A percentile compares a stretch with the other conserved stretches of the same genome.
Conservation (phyloP, 371 early-diverging fungal species). For the Fennellomyces sp. region DNA sequence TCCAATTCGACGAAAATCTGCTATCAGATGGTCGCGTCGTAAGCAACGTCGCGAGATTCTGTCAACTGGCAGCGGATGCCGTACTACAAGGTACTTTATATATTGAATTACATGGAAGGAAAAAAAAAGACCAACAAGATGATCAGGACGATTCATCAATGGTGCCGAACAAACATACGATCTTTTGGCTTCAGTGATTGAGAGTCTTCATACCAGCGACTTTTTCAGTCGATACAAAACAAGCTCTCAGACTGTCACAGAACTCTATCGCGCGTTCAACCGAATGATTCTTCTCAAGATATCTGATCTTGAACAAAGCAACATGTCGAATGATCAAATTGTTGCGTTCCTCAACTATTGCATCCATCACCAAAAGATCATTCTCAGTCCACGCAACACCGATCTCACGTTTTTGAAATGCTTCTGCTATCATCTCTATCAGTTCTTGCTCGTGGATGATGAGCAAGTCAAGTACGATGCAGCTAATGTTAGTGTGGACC, state of each 20-base stretch:
- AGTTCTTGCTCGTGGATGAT: conserved; percentile 48
- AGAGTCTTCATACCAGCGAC: conserved; percentile 46
- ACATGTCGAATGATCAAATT: conserved; percentile 29
- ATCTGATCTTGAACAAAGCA: conserved; percentile 44
- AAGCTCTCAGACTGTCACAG: conserved; percentile 17
- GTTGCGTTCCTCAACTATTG: conserved; percentile 63
- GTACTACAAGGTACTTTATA: conserved; percentile 65
- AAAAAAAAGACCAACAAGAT: background rate
- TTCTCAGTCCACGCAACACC: conserved; percentile 56
- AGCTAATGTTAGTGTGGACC: conserved; percentile 38
- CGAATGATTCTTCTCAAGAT: conserved; percentile 62
- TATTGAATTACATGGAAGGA: background rate
- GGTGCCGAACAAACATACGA: conserved; percentile 64
- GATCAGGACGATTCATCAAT: conserved; percentile 50
- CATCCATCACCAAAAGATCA: conserved; percentile 71
- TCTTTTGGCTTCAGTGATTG: conserved; percentile 58
- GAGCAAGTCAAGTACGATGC: conserved; percentile 50
- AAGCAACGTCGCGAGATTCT: conserved; percentile 57
- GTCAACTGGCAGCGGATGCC: conserved; percentile 68
- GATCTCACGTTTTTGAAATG: conserved; percentile 70
- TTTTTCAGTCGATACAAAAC: conserved; percentile 17
- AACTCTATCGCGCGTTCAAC: conserved; percentile 57
- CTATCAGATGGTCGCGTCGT: conserved; percentile 50
- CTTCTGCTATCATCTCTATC: conserved; percentile 68
- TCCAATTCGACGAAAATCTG: conserved; percentile 46